Evolutionary conservation across 345 rosid species (phyloP).

Genomic region (Clausena lansium): DNA sequence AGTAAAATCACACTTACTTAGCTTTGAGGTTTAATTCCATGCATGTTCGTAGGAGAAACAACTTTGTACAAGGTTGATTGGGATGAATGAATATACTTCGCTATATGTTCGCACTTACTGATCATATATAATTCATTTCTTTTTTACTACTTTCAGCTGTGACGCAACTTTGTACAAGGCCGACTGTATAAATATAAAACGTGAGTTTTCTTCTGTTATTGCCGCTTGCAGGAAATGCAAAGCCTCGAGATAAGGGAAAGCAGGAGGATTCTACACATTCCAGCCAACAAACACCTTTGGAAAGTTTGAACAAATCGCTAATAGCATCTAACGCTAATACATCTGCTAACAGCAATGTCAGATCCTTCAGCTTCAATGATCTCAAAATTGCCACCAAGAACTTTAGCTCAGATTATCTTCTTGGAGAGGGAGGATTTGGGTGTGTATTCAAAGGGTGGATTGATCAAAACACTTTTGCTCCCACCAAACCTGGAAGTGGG

Average conservation of each 20-base stretch:
- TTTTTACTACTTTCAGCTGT: neutral
- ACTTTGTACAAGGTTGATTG: neutral
- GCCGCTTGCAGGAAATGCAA: constrained; percentile 23
- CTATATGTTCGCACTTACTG: neutral
- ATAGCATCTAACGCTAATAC: constrained; percentile 20
- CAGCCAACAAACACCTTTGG: constrained; percentile 6
- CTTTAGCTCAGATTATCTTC: constrained; percentile 51
- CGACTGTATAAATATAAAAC: neutral
- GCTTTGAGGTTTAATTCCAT: neutral
- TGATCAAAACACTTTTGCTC: constrained; percentile 49
- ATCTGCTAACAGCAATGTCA: constrained; percentile 35
- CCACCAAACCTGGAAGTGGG: constrained; percentile 56
- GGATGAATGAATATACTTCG: neutral
- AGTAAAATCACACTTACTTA: neutral
- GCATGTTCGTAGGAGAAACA: neutral
- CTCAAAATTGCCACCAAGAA: constrained; percentile 57
- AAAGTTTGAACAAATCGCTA: constrained; percentile 25
- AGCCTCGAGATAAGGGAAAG: constrained; percentile 20
- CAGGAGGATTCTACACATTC: constrained; percentile 25
- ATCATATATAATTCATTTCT: neutral
- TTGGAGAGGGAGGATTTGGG: constrained; percentile 76
- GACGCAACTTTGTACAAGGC: neutral
- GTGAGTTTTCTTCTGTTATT: neutral
- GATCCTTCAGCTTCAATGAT: constrained; percentile 51
- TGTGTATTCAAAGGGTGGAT: constrained; percentile 72